These are phyloP conservation scores for Nymphaea thermarum DNA, from an alignment of 164 flowering plant species.

Conservation along the genomic window DNA sequence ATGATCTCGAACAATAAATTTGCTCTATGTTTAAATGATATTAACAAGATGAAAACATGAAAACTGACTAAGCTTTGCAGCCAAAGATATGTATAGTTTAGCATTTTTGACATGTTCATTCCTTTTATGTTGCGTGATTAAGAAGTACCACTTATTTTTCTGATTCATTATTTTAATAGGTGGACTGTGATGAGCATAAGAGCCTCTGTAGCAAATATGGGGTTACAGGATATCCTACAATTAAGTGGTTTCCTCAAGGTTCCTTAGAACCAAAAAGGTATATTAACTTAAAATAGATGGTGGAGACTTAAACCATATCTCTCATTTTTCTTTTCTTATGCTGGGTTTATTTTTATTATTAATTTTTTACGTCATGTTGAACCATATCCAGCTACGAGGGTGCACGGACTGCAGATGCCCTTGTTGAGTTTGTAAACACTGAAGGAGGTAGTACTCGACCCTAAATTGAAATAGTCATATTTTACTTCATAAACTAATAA, in stretches of 20 bases:
- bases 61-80: no score
- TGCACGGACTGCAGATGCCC: conserved; percentile 75
- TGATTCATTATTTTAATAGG: conserved; percentile 22
- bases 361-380: neutral
- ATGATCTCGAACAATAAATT: no score
- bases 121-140: no score
- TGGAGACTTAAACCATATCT: neutral
- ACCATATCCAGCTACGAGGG: conserved; percentile 68
- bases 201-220: conserved; percentile 67
- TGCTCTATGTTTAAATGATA: no score
- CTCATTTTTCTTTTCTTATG: neutral
- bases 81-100: no score
- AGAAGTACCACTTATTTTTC: no score
- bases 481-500: no score
- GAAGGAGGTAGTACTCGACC: conserved; percentile 60
- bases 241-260: conserved; percentile 92
- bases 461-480: neutral
- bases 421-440: conserved; percentile 68
- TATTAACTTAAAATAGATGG: conserved; percentile 10
- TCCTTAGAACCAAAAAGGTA: conserved; percentile 93
- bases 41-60: no score
- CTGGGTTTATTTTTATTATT: neutral
- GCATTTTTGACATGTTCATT: no score
- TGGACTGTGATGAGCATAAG: conserved; percentile 96
- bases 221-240: conserved; percentile 86